Evolutionary conservation across 192 early-diverging fungal genomes (phyloP), one percentile per base, ranked within the genome.

Genomic region (Podochytrium sp.): DNA sequence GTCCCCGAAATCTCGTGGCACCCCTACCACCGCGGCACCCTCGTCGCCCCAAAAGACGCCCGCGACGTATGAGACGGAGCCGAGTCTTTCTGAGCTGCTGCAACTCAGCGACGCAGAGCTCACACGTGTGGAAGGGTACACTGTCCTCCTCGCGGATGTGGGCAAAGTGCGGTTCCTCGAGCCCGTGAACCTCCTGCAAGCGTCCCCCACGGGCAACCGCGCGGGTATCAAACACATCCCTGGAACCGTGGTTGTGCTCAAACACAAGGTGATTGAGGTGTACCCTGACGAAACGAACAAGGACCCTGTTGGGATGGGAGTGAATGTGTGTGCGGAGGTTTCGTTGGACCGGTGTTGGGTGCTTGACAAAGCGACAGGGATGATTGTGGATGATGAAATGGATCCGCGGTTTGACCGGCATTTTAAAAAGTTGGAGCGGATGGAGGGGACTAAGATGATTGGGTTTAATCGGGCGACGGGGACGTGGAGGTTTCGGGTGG

Each of bases 401-500:
- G 92, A 95, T 52, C 89, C 91, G 42, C 81, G 85, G 16, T 85
- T 90, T 65, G 83, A 88, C 59, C 82, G 84, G 51, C 92, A 93
- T 62, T 77, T 92, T 59, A 82, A 85, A 42, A 89, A 90, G 14
- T 79, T 99, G 20, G 87, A 87, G 61, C 77, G 74, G 2, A 87
- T 93, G n/a, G 75, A 84, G 25, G 91, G 92, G 39, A 97, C 94
- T 0, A 80, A 87, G 50, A 95, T 97, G 79, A 76, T 95, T 23
- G 89, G 87, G 40, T 99, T 87, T 77, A 79, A 87, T 41, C 71
- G 86, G 47, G 76, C 83, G 10, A 87, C 89, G 18, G 95, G 96
- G 25, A 85, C 84, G 0, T 99, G 98, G 98, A 89, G 80, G n/a
- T 99, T 99, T 81, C 75, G 85, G 18, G 97, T 99, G 6, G 84